Conservation (phyloP, 2,329 filamentous ascomycete species). For the Curvularia sp. region DNA sequence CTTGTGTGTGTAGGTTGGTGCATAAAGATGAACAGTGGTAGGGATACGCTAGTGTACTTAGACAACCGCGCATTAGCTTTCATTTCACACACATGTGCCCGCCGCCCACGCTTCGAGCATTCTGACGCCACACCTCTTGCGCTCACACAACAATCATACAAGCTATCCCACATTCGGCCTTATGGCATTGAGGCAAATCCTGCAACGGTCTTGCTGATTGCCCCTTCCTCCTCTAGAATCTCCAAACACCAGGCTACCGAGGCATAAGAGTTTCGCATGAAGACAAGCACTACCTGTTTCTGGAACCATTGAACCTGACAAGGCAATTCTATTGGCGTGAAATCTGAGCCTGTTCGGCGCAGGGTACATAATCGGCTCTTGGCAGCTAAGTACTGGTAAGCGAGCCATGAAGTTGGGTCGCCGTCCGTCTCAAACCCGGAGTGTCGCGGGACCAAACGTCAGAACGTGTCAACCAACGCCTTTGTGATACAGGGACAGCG, state of each 20-base stretch:
- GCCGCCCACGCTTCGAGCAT: background rate
- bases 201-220: background rate
- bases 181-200: constrained; percentile 11
- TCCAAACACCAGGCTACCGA: constrained; percentile 12
- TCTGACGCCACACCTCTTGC: background rate
- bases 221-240: background rate
- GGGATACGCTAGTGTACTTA: background rate
- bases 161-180: background rate
- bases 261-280: constrained; percentile 10
- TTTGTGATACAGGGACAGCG: constrained; percentile 19
- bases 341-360: constrained; percentile 3
- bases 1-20: background rate
- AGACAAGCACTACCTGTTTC: constrained; percentile 7
- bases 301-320: background rate
- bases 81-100: background rate
- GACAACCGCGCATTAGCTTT: background rate
- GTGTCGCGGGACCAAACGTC: constrained; percentile 17
- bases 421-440: constrained; percentile 17
- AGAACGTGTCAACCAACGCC: constrained; percentile 12
- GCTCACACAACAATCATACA: background rate
- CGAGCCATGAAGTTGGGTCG: background rate
- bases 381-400: background rate
- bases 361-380: constrained; percentile 1
- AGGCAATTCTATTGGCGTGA: constrained; percentile 6
- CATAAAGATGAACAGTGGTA: background rate